Conservation (phyloP, 2,329 filamentous ascomycete species). For the Biscogniauxia mediterranea region DNA sequence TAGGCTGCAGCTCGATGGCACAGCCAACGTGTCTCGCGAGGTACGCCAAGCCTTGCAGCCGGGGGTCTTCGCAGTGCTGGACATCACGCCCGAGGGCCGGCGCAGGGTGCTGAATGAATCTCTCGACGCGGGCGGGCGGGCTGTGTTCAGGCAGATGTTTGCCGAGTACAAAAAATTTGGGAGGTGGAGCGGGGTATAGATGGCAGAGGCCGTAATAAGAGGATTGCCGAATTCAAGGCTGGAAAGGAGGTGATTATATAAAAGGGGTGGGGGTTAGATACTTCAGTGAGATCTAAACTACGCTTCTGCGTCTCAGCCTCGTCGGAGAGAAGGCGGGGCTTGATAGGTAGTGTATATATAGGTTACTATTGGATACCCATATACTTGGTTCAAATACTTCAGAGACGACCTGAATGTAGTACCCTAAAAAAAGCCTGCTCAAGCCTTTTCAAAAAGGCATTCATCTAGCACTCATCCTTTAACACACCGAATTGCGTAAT, state of each 20-base stretch:
- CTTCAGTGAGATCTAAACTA: too few species aligned
- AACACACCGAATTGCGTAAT: too few species aligned
- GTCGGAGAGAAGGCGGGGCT: too few species aligned
- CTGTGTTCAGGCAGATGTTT: conserved; percentile 57
- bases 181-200: conserved; percentile 57
- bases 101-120: conserved; percentile 58
- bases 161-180: conserved; percentile 61
- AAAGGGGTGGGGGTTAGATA: not conserved
- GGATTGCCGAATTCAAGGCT: not conserved
- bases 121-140: conserved; percentile 58
- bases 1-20: conserved; percentile 55
- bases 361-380: not conserved
- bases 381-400: not conserved
- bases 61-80: conserved; percentile 57
- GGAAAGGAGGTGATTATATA: not conserved
- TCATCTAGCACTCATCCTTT: too few species aligned
- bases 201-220: conserved; percentile 37
- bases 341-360: not conserved
- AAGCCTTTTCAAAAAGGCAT: too few species aligned
- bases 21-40: conserved; percentile 43
- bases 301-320: too few species aligned
- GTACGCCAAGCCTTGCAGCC: conserved; percentile 56
- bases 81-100: conserved; percentile 54
- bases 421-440: not conserved
- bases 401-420: not conserved